phyloP scores from a whole-genome alignment of 352 stramenopile species.

The Achlya hypogyna region DNA sequence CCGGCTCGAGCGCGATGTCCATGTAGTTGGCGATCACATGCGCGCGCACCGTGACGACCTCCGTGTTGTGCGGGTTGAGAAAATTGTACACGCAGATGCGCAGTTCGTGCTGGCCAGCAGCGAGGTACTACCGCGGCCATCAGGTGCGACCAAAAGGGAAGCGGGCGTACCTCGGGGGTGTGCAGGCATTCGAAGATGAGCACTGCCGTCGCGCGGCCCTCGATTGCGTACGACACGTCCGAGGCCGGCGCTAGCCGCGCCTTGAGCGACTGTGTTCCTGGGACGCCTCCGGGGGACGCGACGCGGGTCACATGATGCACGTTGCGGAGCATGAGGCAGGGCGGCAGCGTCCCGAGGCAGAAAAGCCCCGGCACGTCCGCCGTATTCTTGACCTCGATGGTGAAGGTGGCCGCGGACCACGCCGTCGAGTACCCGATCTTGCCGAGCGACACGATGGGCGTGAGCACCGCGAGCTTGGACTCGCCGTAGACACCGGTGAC shows the following conservation, averaged over 20 bases:
- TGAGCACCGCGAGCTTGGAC: slow-evolving; percentile 39
- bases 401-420: slow-evolving; percentile 62
- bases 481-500: slow-evolving; percentile 57
- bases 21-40: slow-evolving; percentile 82
- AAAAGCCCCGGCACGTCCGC: slow-evolving; percentile 58
- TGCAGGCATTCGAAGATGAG: slow-evolving; percentile 11
- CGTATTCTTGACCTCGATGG: slow-evolving; percentile 52
- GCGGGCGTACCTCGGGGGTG: slow-evolving; percentile 10
- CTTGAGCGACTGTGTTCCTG: neutral
- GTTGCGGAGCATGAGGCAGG: slow-evolving; percentile 40
- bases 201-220: neutral
- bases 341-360: slow-evolving; percentile 42
- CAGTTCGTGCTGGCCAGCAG: slow-evolving; percentile 50
- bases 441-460: slow-evolving; percentile 49
- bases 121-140: slow-evolving; percentile 1
- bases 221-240: neutral
- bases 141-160: neutral
- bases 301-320: slow-evolving; percentile 29
- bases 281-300: neutral
- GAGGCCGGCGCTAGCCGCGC: neutral
- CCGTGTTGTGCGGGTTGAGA: slow-evolving; percentile 73
- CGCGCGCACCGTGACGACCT: slow-evolving; percentile 43
- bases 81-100: slow-evolving; percentile 58
- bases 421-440: slow-evolving; percentile 77
- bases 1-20: slow-evolving; percentile 64